phyloP scores from a whole-genome alignment of 257 asterid genomes.

The Vinca minor region DNA sequence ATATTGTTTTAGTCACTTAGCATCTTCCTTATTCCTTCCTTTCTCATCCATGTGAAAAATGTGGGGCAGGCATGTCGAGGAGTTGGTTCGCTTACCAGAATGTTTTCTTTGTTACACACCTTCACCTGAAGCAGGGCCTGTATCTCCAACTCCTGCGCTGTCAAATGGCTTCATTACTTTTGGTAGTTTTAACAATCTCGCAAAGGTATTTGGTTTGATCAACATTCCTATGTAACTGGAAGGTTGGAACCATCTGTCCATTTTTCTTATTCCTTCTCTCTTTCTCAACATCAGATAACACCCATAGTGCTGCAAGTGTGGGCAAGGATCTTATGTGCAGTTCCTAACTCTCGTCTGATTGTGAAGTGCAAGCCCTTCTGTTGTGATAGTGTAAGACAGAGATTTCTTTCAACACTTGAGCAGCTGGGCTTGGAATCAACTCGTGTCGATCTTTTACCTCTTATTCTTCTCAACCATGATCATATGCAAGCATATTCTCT shows the following conservation, averaged over 20 bases:
- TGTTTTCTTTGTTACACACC: slow-evolving; percentile 96
- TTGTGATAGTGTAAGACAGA: slow-evolving; percentile 85
- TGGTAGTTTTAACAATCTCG: slow-evolving; percentile 99
- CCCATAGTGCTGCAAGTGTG: slow-evolving; percentile 95
- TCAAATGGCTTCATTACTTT: slow-evolving; percentile 89
- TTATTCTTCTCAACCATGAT: slow-evolving; percentile 94
- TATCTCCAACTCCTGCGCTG: slow-evolving; percentile 74
- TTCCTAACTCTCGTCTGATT: slow-evolving; percentile 90
- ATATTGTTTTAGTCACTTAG: neutral
- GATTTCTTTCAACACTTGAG: slow-evolving; percentile 74
- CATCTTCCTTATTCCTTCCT: too few relatives aligned
- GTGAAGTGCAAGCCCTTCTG: slow-evolving; percentile 96
- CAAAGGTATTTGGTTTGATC: slow-evolving; percentile 54
- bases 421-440: slow-evolving; percentile 88
- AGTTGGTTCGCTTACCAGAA: slow-evolving; percentile 72
- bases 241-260: neutral
- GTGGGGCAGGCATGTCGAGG: slow-evolving; percentile 92
- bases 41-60: slow-evolving; percentile 10
- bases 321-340: slow-evolving; percentile 89
- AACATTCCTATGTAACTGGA: slow-evolving; percentile 4
- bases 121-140: slow-evolving; percentile 96
- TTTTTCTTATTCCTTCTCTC: slow-evolving; percentile 2
- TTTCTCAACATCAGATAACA: slow-evolving; percentile 52
- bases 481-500: slow-evolving; percentile 98
- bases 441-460: slow-evolving; percentile 94